Base-by-base conservation (phyloP, 768 basidiomycete species). In the Xerocomus spinulosus region DNA sequence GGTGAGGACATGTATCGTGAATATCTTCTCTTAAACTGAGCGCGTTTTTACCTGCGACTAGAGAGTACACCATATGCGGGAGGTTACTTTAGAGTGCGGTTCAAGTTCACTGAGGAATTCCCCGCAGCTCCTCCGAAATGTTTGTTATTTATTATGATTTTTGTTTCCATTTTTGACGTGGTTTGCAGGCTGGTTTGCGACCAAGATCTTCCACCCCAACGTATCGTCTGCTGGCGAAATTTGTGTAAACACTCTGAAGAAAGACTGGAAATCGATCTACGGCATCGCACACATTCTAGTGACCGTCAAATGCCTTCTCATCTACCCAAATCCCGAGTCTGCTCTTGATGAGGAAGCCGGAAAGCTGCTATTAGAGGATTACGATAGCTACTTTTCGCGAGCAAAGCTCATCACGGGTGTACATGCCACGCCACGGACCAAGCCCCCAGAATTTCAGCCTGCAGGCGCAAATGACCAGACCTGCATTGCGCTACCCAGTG, bases 161-260 rank as follows among this genome's bases (percentile, higher is more conserved):
- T 7, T 49, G 15, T 43, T 14, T 4, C 4, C 21, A 17, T 28
- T 46, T 26, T 18, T 54, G 50, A 63, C 39, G 25, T 28, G 45
- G 43, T 10, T 26, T 34, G 10, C 55, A 95, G 93, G 94, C 61
- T 85, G 89, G 74, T 87, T 96, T 56, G 72, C 78, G 13, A 96
- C 94, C 42, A 96, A 95, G 73, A 94, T 98, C 48, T 97, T 97
- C 68, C 94, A 97, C 60, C 94, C 95, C 0, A 98, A 98, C 59
- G 92, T 98, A 33, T 94, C 92, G 0, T 76, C 79, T 28, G 67
- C 79, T 0, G 93, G 93, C 14, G 93, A 96, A 68, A 97, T 97
- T 56, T 97, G 93, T 65, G 93, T 97, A 13, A 95, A 94, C 71
- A 97, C 93, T 7, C 72, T 97, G 21, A 97, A 96, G 77, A 95